Base-by-base conservation (phyloP, 768 basidiomycete species). In the Boletus rufocinnamomeus region DNA sequence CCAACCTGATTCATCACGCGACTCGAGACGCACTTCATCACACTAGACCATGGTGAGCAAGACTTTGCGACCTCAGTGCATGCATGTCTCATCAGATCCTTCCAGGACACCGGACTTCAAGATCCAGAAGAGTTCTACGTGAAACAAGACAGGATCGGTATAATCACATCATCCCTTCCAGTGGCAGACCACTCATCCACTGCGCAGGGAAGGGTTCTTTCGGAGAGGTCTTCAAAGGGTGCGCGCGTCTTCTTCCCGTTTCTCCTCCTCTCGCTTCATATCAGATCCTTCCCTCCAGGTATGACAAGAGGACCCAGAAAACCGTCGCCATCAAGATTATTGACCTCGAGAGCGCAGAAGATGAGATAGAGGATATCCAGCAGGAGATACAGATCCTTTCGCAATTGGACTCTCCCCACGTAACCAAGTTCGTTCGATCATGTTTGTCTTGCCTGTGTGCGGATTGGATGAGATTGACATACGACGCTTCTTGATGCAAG, bases 301-400 rank as follows among this genome's bases (percentile, higher is more conserved):
- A 92, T 69, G 95, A 98, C 77, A 93, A 93, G 72, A 84, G 93
- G 58, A 97, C 95, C 27, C 92, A 95, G 74, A 90, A 89, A 79
- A 95, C 96, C 1, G 97, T 99, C 27, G 97, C 97, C 46, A 98
- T 99, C 80, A 99, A 95, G 87, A 96, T 98, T 66, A 98, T 99
- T 72, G 95, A 98, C 79, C 84, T 99, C 34, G 97, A 99, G 76
- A 94, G 92, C 70, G 97, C 97, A 52, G 97, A 98, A 75, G 97
- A 99, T 71, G 97, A 99, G 79, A 98, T 98, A 70, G 97, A 98
- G 73, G 97, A 98, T 76, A 98, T 99, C 59, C 94, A 98, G 68
- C 93, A 97, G 73, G 97, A 99, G 75, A 98, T 99, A 56, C 93
- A 97, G 74, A 98, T 99, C 61, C 84, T 99, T 16, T 94, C 93